Evolutionary conservation across 208 protist genomes (phyloP), one percentile per base, ranked within the genome.

Genomic region (Endotrypanum monterogeii): DNA sequence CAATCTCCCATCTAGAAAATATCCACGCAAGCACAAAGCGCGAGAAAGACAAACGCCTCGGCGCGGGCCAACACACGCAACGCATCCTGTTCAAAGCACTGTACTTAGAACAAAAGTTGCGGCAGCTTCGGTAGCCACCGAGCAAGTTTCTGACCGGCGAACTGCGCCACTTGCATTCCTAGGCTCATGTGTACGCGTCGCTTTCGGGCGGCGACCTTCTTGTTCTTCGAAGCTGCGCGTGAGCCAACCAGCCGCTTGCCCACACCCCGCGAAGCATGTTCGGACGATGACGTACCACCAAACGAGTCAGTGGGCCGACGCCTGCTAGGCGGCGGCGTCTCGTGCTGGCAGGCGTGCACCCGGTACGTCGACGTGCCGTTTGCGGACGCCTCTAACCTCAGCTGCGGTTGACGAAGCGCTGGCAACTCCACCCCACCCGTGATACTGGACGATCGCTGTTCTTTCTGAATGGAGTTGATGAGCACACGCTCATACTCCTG

Each of bases 381-480:
- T 28, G 48, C 54, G 20, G 66, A 30, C 61, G 86, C 74, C 87
- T 94, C 89, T 61, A 90, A 41, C 84, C 88, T 80, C 46, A 91
- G 78, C 14, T 74, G 67, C 37, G 92, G 92, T 67, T 89, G 87
- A 51, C 71, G 78, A 63, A 97, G 78, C 60, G 67, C 68, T 16
- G 68, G 71, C 30, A 92, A 48, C 50, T 82, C 67, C 32, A 95
- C 89, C 6, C 84, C 83, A 25, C 82, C 83, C 8, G 86, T 86
- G 61, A 84, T 74, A 48, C 73, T 79, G 9, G 69, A 54, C 58
- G 67, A 56, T 16, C 93, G 90, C 69, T 89, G 84, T 78, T 97
- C 93, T 79, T 92, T 92, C 67, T 87, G 79, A 73, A 97, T 96
- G 16, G 87, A 87, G 73, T 85, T 79, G 62, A 90, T 73, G 54